Conservation (phyloP, 495 filamentous ascomycete species). For the Choiromyces venosus region DNA sequence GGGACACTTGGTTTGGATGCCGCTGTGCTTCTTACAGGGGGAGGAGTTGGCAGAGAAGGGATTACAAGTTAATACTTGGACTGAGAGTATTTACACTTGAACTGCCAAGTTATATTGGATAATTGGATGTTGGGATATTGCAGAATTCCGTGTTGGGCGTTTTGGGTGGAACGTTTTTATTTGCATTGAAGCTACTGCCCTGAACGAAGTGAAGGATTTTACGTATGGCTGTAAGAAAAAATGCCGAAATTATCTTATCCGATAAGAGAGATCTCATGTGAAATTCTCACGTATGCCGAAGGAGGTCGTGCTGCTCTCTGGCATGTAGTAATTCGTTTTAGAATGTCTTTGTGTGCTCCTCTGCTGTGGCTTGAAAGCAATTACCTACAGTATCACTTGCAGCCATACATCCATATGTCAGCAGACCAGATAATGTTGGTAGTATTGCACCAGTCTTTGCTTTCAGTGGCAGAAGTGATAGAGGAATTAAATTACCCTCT, state of each 20-base stretch:
- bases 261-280: no score
- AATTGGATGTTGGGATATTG: neutral
- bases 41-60: conserved; percentile 89
- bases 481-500: no score
- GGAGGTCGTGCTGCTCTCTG: conserved; percentile 1
- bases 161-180: neutral
- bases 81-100: conserved; percentile 61
- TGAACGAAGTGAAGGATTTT: neutral
- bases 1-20: conserved; percentile 95
- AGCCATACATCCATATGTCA: no score
- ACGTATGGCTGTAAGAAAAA: no score
- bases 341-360: no score
- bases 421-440: no score
- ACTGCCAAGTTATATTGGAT: neutral
- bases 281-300: neutral
- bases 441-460: no score
- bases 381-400: no score
- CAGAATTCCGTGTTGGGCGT: neutral
- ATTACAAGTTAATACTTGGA: conserved; percentile 64
- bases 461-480: no score
- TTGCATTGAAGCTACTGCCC: neutral
- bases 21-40: conserved; percentile 74
- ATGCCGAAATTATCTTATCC: no score
- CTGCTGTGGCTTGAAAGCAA: no score
- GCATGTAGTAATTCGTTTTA: no score